These are phyloP conservation scores for Fennellomyces sp. DNA, from an alignment of 371 early-diverging fungal species.

Conservation along the genomic window DNA sequence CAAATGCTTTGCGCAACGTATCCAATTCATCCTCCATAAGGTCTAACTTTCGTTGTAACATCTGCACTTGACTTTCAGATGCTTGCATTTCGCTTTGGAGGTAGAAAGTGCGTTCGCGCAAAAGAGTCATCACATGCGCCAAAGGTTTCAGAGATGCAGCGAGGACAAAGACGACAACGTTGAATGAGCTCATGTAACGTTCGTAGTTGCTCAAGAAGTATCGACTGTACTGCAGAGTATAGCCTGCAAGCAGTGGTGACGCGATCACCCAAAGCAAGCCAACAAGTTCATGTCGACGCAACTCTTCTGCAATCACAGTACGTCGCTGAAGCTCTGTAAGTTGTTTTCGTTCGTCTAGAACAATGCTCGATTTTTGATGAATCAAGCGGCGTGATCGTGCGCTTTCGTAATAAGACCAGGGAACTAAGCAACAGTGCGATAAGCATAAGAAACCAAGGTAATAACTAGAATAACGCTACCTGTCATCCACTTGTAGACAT, in stretches of 20 bases:
- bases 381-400: conserved; percentile 58
- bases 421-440: conserved; percentile 44
- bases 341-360: conserved; percentile 21
- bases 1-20: conserved; percentile 59
- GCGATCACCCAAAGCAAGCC: conserved; percentile 53
- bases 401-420: conserved; percentile 73
- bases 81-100: conserved; percentile 60
- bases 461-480: conserved; percentile 51
- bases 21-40: conserved; percentile 60
- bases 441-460: neutral
- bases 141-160: conserved; percentile 64
- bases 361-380: conserved; percentile 21
- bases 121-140: conserved; percentile 53
- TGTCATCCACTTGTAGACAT: conserved; percentile 71
- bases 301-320: conserved; percentile 37
- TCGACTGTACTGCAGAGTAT: conserved; percentile 56
- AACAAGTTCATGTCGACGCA: conserved; percentile 58
- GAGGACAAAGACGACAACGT: conserved; percentile 65
- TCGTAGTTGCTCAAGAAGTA: conserved; percentile 57
- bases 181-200: conserved; percentile 61
- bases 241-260: conserved; percentile 65
- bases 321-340: conserved; percentile 34
- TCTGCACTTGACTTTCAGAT: conserved; percentile 51
- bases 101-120: conserved; percentile 57
- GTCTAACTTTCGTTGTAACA: conserved; percentile 43